Evolutionary conservation across 2,329 filamentous ascomycete species (phyloP).

Genomic region (Colletotrichum melonis): DNA sequence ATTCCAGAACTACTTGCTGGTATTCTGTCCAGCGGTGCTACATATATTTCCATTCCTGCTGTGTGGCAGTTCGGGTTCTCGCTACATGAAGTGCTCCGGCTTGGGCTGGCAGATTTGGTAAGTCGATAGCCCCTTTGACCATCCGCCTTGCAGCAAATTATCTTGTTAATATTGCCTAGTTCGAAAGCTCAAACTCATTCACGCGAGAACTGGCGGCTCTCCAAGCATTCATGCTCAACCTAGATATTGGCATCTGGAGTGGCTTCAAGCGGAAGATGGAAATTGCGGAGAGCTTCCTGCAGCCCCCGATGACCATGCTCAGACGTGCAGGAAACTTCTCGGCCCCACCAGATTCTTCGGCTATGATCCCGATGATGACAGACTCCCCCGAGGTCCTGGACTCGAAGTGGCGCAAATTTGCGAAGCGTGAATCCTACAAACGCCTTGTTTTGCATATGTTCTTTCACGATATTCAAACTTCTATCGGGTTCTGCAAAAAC

Average conservation of each 20-base stretch:
- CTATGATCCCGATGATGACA: slow-evolving; percentile 14
- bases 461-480: slow-evolving; percentile 44
- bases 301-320: slow-evolving; percentile 50
- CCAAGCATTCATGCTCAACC: slow-evolving; percentile 47
- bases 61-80: slow-evolving; percentile 54
- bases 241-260: slow-evolving; percentile 51
- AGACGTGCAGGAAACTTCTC: slow-evolving; percentile 46
- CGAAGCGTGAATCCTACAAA: slow-evolving; percentile 45
- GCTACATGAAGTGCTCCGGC: slow-evolving; percentile 50
- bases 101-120: slow-evolving; percentile 41
- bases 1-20: slow-evolving; percentile 49
- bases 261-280: slow-evolving; percentile 51
- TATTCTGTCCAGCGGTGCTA: slow-evolving; percentile 50
- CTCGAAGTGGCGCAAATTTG: slow-evolving; percentile 41
- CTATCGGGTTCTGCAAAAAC: slow-evolving; percentile 43
- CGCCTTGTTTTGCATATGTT: slow-evolving; percentile 44
- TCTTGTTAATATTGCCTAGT: slow-evolving; percentile 34
- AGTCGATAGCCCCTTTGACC: not conserved
- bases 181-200: slow-evolving; percentile 47
- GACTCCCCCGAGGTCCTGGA: slow-evolving; percentile 30
- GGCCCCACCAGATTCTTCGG: slow-evolving; percentile 19
- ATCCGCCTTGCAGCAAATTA: not conserved
- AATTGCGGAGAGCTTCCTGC: slow-evolving; percentile 51
- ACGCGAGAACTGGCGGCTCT: slow-evolving; percentile 45
- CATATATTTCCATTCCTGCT: slow-evolving; percentile 48